Evolutionary conservation across 306 rosid species (phyloP), one percentile per base, ranked within the genome.

Genomic region (Cicer bijugum): DNA sequence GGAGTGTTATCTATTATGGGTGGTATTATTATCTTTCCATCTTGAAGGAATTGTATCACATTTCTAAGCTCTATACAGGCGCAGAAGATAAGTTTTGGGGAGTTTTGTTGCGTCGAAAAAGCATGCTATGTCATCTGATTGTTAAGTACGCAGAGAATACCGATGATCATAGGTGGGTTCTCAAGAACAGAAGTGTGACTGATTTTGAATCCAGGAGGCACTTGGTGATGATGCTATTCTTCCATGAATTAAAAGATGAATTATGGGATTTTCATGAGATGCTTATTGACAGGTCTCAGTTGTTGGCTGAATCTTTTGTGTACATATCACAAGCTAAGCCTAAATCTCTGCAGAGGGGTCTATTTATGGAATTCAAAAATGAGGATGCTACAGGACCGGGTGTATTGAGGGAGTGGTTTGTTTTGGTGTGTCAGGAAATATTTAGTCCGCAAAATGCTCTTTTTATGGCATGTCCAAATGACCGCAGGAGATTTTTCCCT

Each of bases 371-470:
- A 70, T 92, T 92, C 84, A 90, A 86, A 80, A 84, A 87, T 51
- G 98, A 92, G 90, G 89, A 87, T 72, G 98, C 96, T 72, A 86
- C 92, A 42, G 96, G 98, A 72, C 95, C 90, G 1, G 98, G 98
- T 81, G 98, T 92, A 35, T 70, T 88, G 79, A 75, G 91, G 80
- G 98, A 92, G 80, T 92, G 98, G 98, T 87, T 90, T 67, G 28
- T 88, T 74, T 80, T 92, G 90, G 95, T 90, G 48, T 88, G 92
- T 82, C 88, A 84, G 71, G 95, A 82, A 74, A 56, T 92, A 70
- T 92, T 90, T 80, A 81, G 90, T 83, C 91, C 90, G 2, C 80
- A 84, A 67, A 84, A 87, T 74, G 87, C 92, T 17, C 92, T 90
- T 44, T 92, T 90, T 82, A 78, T 87, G 47, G 70, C 96, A 72